phyloP scores from a whole-genome alignment of 2,329 filamentous ascomycete species.

The Bipolaris zeicola region DNA sequence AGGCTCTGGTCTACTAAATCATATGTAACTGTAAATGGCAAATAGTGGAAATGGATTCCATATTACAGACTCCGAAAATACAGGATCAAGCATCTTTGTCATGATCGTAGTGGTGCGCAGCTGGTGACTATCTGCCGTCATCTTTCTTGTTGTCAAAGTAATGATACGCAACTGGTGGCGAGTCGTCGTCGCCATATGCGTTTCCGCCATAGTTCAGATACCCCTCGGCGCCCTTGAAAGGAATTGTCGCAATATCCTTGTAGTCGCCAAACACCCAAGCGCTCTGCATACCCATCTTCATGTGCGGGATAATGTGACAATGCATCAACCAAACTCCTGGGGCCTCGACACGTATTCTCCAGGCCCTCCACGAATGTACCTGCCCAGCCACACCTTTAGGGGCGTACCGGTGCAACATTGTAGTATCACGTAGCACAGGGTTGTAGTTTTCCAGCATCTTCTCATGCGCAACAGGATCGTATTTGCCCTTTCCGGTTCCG shows the following conservation, averaged over 20 bases:
- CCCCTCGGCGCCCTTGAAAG: constrained; percentile 46
- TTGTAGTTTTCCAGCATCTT: constrained; percentile 41
- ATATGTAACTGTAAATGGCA: not conserved
- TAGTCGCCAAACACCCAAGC: constrained; percentile 56
- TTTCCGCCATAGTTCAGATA: constrained; percentile 54
- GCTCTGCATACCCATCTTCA: constrained; percentile 61
- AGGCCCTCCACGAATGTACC: constrained; percentile 64
- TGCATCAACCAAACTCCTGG: constrained; percentile 67
- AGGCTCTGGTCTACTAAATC: not conserved
- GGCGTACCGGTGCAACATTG: constrained; percentile 62
- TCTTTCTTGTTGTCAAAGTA: constrained; percentile 10
- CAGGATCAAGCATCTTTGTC: not conserved
- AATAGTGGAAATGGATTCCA: not conserved
- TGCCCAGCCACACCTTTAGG: constrained; percentile 48
- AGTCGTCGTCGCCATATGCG: constrained; percentile 46
- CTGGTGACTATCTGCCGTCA: too few species aligned
- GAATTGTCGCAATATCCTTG: constrained; percentile 45
- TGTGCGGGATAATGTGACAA: constrained; percentile 64
- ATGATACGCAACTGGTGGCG: constrained; percentile 2
- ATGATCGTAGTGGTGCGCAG: constrained; percentile 9
- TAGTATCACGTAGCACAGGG: constrained; percentile 55
- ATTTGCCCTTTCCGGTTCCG: constrained; percentile 60
- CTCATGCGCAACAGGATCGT: constrained; percentile 58
- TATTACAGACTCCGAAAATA: not conserved
- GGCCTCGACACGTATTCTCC: constrained; percentile 60